A percentile compares a stretch with the other conserved stretches of the same genome.
Conservation (phyloP, 176 grass and related monocot genomes). For the Raddia guianensis region DNA sequence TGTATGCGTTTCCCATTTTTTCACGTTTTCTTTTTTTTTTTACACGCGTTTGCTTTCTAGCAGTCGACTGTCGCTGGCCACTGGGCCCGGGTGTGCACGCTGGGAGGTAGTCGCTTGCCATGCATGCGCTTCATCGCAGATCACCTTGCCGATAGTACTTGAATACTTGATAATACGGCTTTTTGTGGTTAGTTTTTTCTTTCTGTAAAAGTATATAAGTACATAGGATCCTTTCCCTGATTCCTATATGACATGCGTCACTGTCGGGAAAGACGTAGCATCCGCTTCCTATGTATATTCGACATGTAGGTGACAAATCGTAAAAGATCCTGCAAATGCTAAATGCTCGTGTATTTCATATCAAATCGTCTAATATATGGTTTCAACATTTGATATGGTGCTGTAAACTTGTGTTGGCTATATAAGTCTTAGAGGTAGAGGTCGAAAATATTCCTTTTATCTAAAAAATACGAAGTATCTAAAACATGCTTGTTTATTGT, state of each 20-base stretch:
- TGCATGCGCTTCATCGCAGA: neutral
- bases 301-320: neutral
- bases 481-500: no score
- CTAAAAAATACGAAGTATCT: no score
- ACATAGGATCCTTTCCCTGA: neutral
- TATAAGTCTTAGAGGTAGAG: no score
- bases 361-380: no score
- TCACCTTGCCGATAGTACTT: neutral
- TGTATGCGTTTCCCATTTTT: neutral
- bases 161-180: neutral
- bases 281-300: neutral
- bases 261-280: neutral
- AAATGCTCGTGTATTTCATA: neutral
- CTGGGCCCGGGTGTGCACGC: no score
- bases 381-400: no score
- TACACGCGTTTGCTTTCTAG: neutral
- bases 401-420: no score
- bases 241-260: neutral
- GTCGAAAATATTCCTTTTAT: no score
- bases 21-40: neutral
- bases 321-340: neutral
- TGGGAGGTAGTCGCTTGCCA: no score
- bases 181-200: neutral
- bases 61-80: no score
- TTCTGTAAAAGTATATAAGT: neutral